Evolutionary conservation across 345 rosid species (phyloP).

Genomic region (Populus tremula): DNA sequence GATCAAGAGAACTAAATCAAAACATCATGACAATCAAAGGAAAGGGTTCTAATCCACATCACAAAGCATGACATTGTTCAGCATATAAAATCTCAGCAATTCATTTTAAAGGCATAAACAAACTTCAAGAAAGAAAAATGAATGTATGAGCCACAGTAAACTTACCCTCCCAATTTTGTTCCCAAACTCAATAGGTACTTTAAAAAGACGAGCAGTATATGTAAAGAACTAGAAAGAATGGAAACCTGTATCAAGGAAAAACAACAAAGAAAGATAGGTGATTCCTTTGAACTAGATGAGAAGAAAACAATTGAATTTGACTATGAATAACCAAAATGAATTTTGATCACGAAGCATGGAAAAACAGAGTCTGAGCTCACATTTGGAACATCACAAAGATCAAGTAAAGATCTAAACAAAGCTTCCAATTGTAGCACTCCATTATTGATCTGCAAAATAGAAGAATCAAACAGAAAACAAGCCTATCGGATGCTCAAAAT

Average conservation of each 20-base stretch:
- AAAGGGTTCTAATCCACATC: not conserved
- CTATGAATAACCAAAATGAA: not conserved
- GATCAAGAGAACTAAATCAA: not conserved
- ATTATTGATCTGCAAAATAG: constrained; percentile 51
- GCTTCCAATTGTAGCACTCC: constrained; percentile 60
- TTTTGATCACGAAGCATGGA: not conserved
- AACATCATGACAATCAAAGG: not conserved
- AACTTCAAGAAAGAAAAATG: not conserved
- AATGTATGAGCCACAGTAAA: constrained; percentile 4
- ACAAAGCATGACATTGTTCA: not conserved
- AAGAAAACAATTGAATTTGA: constrained; percentile 6
- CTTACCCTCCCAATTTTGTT: constrained; percentile 57
- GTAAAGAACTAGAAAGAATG: constrained; percentile 57
- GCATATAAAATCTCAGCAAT: not conserved
- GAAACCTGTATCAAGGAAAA: constrained; percentile 45
- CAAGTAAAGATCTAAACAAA: constrained; percentile 62
- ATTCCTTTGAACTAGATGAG: constrained; percentile 6
- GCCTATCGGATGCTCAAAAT: constrained; percentile 1
- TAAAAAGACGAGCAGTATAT: constrained; percentile 51
- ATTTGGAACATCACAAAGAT: constrained; percentile 57
- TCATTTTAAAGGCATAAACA: not conserved
- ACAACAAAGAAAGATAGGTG: not conserved
- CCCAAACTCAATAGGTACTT: constrained; percentile 52
- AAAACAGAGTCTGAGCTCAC: constrained; percentile 39
- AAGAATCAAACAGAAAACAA: constrained; percentile 10